Conservation (phyloP, 805 yeast species). For the Metschnikowia corniflorae region DNA sequence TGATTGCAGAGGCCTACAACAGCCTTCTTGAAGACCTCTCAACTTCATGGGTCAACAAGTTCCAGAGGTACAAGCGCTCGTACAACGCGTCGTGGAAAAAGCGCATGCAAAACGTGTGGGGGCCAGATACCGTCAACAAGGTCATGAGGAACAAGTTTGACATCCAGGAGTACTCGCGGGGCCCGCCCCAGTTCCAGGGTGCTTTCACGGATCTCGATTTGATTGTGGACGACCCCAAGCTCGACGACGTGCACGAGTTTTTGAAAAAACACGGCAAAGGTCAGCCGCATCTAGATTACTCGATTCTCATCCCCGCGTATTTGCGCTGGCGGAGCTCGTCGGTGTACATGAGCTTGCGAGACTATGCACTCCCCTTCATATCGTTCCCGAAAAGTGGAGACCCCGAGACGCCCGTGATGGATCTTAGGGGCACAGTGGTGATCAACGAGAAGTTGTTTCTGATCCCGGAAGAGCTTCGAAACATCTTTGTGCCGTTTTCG, state of each 20-base stretch:
- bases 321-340: conserved; percentile 30
- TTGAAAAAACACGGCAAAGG: conserved; percentile 39
- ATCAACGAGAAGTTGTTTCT: conserved; percentile 54
- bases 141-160: conserved; percentile 31
- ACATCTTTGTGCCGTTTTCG: conserved; percentile 55
- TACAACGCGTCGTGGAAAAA: conserved; percentile 26
- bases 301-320: conserved; percentile 51
- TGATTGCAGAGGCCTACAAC: conserved; percentile 26
- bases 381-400: conserved; percentile 41
- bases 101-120: conserved; percentile 31
- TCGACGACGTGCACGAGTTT: conserved; percentile 37
- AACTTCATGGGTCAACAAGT: conserved; percentile 34
- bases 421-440: conserved; percentile 44
- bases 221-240: conserved; percentile 23
- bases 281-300: conserved; percentile 53
- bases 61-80: conserved; percentile 22
- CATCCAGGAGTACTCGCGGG: conserved; percentile 32
- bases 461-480: conserved; percentile 42
- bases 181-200: conserved; percentile 32
- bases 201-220: conserved; percentile 31
- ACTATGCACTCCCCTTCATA: conserved; percentile 46
- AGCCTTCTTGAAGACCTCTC: conserved; percentile 26
- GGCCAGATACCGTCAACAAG: conserved; percentile 29
- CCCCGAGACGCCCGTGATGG: conserved; percentile 25
- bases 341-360: conserved; percentile 18